Evolutionary conservation across 2,329 filamentous ascomycete species (phyloP), one percentile per base, ranked within the genome.

Genomic region (Penicillium sumatraense): DNA sequence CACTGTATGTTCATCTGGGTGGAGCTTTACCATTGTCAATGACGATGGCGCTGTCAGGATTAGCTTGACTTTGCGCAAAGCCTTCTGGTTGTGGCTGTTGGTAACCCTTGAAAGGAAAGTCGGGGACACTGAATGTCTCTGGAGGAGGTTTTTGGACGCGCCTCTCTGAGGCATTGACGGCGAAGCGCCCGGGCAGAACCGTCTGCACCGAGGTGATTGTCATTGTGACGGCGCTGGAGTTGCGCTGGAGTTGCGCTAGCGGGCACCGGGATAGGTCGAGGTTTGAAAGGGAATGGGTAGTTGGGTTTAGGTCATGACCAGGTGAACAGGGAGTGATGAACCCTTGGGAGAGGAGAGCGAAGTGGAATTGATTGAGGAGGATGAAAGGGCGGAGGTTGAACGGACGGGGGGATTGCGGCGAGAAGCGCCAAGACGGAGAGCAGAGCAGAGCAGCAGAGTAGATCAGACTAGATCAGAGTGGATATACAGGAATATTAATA

Each of bases 11-110:
- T 9, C 7, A 18, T 18, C 16, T 14, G n/a, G 14, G 35, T 6
- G 18, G 13, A 31, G n/a, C 5, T 21, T 42, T 78, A 96, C 93
- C 95, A 89, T 97, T 97, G 79, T 99, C 95, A 70, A 99, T 98
- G 59, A 99, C 90, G 68, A 99, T 97, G 48, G 92, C 91, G 49
- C 87, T 89, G 54, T 79, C 82, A 14, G 81, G 74, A 18, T 82
- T 77, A 53, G 84, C 77, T 48, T 84, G 81, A 57, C 90, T 93
- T 63, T 83, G 81, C 66, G 85, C 82, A 69, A 89, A 92, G 45
- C 89, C 90, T 67, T 93, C 88, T 8, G 81, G 77, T 65, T 86
- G 82, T 44, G 83, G 75, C 49, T 81, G 75, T 40, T 80, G 80
- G 68, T 81, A 83, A 57, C 85, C 84, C 64, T 81, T 81, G 71